These are phyloP conservation scores for Arthrobotrys megalospora DNA, from an alignment of 2,329 filamentous ascomycete genomes.

Conservation along the genomic window DNA sequence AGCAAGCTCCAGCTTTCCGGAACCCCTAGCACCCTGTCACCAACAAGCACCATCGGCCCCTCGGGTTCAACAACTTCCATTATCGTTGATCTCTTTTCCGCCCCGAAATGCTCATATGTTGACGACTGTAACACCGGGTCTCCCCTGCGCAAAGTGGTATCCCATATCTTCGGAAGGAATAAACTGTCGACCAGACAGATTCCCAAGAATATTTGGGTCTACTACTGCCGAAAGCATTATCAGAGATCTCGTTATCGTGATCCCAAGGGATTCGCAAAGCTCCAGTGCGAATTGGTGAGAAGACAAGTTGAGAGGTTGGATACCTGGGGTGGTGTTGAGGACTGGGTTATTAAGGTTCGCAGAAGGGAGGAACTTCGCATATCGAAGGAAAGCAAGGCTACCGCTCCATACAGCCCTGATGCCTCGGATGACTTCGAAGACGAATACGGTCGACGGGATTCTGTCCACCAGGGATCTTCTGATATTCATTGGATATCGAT, in stretches of 20 bases:
- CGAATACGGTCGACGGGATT: constrained; percentile 44
- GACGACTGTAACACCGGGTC: constrained; percentile 74
- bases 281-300: constrained; percentile 77
- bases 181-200: constrained; percentile 82
- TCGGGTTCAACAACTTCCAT: constrained; percentile 40
- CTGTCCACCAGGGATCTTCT: constrained; percentile 31
- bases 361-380: constrained; percentile 77
- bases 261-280: constrained; percentile 73
- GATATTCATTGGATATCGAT: constrained; percentile 58
- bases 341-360: constrained; percentile 76
- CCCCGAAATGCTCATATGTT: constrained; percentile 72
- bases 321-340: constrained; percentile 74
- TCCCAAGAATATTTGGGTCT: constrained; percentile 79
- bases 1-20: constrained; percentile 59
- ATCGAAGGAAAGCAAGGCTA: constrained; percentile 67
- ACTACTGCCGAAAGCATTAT: constrained; percentile 86
- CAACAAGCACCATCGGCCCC: constrained; percentile 43
- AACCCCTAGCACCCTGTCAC: constrained; percentile 50
- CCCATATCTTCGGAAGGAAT: constrained; percentile 86
- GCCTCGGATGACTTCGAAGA: constrained; percentile 52
- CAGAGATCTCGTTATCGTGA: constrained; percentile 82
- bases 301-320: constrained; percentile 76
- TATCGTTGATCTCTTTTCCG: constrained; percentile 39
- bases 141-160: constrained; percentile 80
- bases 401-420: constrained; percentile 64